phyloP scores from a whole-genome alignment of 2,329 filamentous ascomycete genomes.

The Aspergillus sp. region DNA sequence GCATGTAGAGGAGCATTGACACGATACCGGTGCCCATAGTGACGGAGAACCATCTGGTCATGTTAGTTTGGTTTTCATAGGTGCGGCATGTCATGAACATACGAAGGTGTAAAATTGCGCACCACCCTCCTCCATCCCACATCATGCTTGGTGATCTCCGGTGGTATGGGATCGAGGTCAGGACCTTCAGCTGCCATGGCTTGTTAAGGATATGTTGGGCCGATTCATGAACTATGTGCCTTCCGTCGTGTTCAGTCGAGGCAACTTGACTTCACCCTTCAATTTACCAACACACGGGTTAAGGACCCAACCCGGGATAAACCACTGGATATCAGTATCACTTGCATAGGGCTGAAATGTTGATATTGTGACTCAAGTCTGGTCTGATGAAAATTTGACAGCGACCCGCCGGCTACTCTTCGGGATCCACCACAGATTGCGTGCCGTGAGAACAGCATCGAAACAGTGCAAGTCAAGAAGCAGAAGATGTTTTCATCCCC shows the following conservation, averaged over 20 bases:
- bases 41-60: slow-evolving; percentile 41
- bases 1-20: slow-evolving; percentile 36
- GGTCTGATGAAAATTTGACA: neutral
- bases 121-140: slow-evolving; percentile 38
- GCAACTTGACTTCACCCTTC: neutral
- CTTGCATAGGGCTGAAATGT: neutral
- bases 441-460: neutral
- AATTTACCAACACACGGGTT: neutral
- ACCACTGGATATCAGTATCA: neutral
- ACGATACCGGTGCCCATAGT: slow-evolving; percentile 47
- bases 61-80: neutral
- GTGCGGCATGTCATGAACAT: neutral
- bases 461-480: neutral
- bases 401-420: neutral
- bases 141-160: slow-evolving; percentile 32
- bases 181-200: slow-evolving; percentile 1
- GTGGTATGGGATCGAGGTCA: neutral
- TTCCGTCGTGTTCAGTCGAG: neutral
- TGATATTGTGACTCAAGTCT: neutral
- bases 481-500: neutral
- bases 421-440: neutral
- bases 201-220: neutral
- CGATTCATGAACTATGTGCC: neutral
- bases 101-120: slow-evolving; percentile 48
- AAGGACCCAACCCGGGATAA: neutral